Evolutionary conservation across 2,329 filamentous ascomycete species (phyloP).

Genomic region (Myriosclerotinia curreyana): DNA sequence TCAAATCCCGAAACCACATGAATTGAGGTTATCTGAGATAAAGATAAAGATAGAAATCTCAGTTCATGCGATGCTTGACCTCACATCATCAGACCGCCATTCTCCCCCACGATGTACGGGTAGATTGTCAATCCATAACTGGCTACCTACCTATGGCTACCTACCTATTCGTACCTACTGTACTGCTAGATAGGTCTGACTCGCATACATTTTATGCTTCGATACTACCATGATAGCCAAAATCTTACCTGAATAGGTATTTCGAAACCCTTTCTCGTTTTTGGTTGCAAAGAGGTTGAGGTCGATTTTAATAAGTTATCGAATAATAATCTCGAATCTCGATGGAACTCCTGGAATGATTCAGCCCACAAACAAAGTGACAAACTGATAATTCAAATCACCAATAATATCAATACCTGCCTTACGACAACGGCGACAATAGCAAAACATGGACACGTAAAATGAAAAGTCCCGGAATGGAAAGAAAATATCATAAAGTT

Average conservation of each 20-base stretch:
- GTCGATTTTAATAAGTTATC: too few species aligned
- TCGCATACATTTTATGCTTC: background rate
- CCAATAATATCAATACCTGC: background rate
- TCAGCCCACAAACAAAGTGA: background rate
- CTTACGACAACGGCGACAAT: background rate
- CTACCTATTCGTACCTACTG: too few species aligned
- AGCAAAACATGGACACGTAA: background rate
- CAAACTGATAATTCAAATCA: background rate
- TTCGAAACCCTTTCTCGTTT: background rate
- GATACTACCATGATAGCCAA: background rate
- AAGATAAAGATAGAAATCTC: too few species aligned
- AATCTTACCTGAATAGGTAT: too few species aligned
- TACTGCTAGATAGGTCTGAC: constrained; percentile 4
- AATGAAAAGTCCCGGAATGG: background rate
- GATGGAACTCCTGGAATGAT: too few species aligned
- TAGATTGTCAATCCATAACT: background rate
- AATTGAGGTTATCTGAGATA: constrained; percentile 3
- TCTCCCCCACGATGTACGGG: background rate
- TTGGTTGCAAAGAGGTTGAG: too few species aligned
- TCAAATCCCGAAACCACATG: background rate
- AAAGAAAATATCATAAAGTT: too few species aligned
- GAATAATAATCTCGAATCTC: too few species aligned
- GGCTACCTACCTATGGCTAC: background rate
- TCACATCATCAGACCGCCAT: constrained; percentile 10
- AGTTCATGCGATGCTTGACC: too few species aligned